Evolutionary conservation across 2,329 filamentous ascomycete species (phyloP).

Genomic region (Dichotomopilus funicola): DNA sequence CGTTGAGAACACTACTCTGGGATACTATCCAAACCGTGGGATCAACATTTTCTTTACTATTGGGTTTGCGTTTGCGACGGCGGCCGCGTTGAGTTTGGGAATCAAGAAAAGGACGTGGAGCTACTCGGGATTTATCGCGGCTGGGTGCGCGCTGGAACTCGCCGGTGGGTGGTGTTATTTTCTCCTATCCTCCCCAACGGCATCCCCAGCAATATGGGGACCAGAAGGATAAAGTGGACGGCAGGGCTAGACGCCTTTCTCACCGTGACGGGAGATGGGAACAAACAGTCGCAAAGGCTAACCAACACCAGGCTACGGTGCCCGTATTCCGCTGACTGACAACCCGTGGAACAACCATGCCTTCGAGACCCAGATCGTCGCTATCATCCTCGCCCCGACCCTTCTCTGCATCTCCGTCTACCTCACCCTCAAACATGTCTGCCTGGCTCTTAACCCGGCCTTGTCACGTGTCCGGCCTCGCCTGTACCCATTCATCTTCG

Average conservation of each 20-base stretch:
- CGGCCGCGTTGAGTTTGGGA: constrained; percentile 39
- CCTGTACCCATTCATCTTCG: constrained; percentile 52
- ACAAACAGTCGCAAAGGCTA: background rate
- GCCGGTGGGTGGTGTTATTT: constrained; percentile 33
- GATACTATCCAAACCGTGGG: constrained; percentile 51
- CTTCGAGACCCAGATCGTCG: constrained; percentile 54
- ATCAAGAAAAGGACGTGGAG: constrained; percentile 49
- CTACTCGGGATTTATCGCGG: constrained; percentile 43
- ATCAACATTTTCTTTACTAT: constrained; percentile 49
- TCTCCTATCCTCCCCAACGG: background rate
- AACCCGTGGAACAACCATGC: constrained; percentile 49
- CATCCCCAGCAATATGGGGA: background rate
- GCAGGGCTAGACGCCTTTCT: too few relatives aligned
- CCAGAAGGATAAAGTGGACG: background rate
- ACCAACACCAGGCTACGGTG: constrained; percentile 42
- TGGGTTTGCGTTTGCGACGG: constrained; percentile 40
- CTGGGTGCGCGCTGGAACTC: constrained; percentile 46
- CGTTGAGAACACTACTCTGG: constrained; percentile 46
- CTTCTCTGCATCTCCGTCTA: constrained; percentile 58
- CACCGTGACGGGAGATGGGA: background rate
- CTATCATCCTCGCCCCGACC: constrained; percentile 53
- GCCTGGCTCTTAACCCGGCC: constrained; percentile 40
- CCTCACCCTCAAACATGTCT: constrained; percentile 56
- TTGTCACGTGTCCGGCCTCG: constrained; percentile 46
- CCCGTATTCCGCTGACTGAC: constrained; percentile 42